Percentiles rank a stretch among this genome's conserved stretches.
Conservation (phyloP, 371 early-diverging fungal species). For the Smittium mucronatum region DNA sequence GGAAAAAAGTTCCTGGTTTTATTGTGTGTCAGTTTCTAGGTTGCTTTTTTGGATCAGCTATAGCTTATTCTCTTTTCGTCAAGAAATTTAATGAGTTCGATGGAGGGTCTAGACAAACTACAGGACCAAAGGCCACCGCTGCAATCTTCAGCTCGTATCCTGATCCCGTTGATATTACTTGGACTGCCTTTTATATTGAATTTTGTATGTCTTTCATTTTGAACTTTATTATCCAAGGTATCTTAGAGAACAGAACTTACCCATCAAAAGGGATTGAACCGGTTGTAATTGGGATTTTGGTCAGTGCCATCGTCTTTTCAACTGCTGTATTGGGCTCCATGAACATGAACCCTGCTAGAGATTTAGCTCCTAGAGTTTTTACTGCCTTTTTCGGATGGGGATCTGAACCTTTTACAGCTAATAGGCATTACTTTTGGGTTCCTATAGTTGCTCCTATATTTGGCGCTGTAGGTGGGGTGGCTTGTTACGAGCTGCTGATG, state of each 20-base stretch:
- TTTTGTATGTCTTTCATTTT: constrained; percentile 64
- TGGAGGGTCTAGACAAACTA: constrained; percentile 42
- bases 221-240: constrained; percentile 49
- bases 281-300: constrained; percentile 45
- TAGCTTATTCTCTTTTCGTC: constrained; percentile 33
- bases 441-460: constrained; percentile 65
- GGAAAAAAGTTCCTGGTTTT: constrained; percentile 48
- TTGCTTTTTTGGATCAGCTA: constrained; percentile 56
- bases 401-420: constrained; percentile 44
- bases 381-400: constrained; percentile 70
- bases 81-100: constrained; percentile 34
- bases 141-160: constrained; percentile 59
- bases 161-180: constrained; percentile 37
- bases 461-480: constrained; percentile 55
- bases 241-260: constrained; percentile 53
- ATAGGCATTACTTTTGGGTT: constrained; percentile 56
- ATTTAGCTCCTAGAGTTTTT: constrained; percentile 74
- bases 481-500: constrained; percentile 36
- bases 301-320: constrained; percentile 49
- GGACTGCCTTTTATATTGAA: constrained; percentile 58
- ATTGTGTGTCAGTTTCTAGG: constrained; percentile 50
- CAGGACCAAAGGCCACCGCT: constrained; percentile 43
- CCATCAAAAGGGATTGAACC: constrained; percentile 39
- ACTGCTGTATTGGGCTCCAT: constrained; percentile 60
- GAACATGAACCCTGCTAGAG: constrained; percentile 80